Evolutionary conservation across 2,329 filamentous ascomycete species (phyloP).

Genomic region (Ceratocystis variospora): DNA sequence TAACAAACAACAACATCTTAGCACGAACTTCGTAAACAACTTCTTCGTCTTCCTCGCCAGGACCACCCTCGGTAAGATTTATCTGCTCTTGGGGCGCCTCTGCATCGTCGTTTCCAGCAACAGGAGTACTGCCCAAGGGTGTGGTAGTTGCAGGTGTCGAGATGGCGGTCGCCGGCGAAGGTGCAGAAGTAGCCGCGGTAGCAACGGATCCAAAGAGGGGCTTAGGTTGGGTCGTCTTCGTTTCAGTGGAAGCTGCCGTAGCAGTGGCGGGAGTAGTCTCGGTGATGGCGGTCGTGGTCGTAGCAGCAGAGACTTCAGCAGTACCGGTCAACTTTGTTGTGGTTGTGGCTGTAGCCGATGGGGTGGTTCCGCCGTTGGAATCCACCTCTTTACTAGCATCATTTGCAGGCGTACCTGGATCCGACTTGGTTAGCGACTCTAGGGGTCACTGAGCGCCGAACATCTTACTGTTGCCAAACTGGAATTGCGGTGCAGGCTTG

Average conservation of each 20-base stretch:
- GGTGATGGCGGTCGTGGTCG: background rate
- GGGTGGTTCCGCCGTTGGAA: background rate
- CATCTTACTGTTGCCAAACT: conserved; percentile 19
- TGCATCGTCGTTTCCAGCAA: conserved; percentile 32
- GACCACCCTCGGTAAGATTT: conserved; percentile 51
- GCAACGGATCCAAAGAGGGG: conserved; percentile 8
- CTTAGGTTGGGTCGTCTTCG: background rate
- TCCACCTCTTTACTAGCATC: conserved; percentile 15
- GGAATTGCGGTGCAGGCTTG: conserved; percentile 15
- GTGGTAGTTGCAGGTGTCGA: conserved; percentile 4
- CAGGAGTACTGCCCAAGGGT: background rate
- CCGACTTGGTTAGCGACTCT: conserved; percentile 19
- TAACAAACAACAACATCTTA: conserved; percentile 51
- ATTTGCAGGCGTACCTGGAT: conserved; percentile 22
- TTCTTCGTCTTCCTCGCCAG: conserved; percentile 60
- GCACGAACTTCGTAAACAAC: conserved; percentile 56
- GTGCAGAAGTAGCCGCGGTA: background rate
- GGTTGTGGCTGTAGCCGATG: background rate
- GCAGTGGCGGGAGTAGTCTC: background rate
- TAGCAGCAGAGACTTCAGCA: conserved; percentile 4
- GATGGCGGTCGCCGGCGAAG: background rate
- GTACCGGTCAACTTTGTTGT: conserved; percentile 1
- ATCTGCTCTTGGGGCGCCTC: conserved; percentile 51
- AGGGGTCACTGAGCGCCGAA: conserved; percentile 19
- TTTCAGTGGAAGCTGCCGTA: background rate